Percentiles rank a stretch among this genome's conserved stretches.
Conservation (phyloP, 805 yeast species). For the Monosporozyma yasuniensis region DNA sequence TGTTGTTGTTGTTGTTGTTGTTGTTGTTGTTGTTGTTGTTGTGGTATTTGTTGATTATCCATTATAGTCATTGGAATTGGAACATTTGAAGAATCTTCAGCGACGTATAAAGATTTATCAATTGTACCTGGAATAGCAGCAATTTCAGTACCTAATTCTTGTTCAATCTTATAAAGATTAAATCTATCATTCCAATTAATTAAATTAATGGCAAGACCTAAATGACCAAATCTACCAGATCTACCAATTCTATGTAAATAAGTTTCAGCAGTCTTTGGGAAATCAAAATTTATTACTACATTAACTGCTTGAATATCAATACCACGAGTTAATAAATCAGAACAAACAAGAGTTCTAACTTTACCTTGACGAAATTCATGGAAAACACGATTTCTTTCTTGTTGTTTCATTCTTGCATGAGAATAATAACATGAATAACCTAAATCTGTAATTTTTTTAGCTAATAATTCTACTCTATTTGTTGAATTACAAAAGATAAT, state of each 20-base stretch:
- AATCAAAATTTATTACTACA: conserved; percentile 95
- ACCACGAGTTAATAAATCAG: conserved; percentile 95
- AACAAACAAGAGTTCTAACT: conserved; percentile 93
- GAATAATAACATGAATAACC: conserved; percentile 96
- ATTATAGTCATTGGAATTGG: conserved; percentile 80
- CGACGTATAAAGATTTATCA: conserved; percentile 82
- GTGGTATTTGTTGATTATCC: conserved; percentile 31
- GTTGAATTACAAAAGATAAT: conserved; percentile 97
- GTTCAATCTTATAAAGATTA: conserved; percentile 88
- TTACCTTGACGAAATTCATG: conserved; percentile 98
- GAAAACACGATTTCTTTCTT: conserved; percentile 93
- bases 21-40: conserved; percentile 16
- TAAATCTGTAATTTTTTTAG: conserved; percentile 90
- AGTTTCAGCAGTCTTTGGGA: conserved; percentile 97
- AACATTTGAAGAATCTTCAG: conserved; percentile 59
- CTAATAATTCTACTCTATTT: conserved; percentile 88
- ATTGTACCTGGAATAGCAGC: conserved; percentile 93
- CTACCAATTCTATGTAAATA: conserved; percentile 98
- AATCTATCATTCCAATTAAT: conserved; percentile 96
- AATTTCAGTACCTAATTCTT: conserved; percentile 94
- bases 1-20: conserved; percentile 21
- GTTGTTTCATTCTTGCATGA: conserved; percentile 96
- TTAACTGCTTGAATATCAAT: conserved; percentile 98
- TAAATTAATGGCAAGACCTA: conserved; percentile 93
- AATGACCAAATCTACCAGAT: conserved; percentile 97